Evolutionary conservation across 176 grass and related monocot genomes (phyloP).

Genomic region (Oryza coarctata): DNA sequence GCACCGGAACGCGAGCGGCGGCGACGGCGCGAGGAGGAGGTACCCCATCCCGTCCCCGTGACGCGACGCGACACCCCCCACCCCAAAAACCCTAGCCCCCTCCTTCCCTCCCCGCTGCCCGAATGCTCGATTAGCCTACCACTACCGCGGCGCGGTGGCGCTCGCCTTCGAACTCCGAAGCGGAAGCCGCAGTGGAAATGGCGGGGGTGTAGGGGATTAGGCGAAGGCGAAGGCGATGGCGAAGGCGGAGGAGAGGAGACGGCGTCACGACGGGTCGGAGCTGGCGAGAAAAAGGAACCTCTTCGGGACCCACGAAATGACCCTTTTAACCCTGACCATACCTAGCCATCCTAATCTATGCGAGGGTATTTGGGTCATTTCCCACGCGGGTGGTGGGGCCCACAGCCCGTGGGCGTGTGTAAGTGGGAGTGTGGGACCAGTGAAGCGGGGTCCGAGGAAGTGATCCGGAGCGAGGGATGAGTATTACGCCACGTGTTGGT

Average conservation of each 20-base stretch:
- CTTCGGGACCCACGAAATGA: not conserved
- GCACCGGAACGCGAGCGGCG: constrained; percentile 31
- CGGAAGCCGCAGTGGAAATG: not conserved
- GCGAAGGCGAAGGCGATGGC: not conserved
- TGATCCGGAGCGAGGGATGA: constrained; percentile 20
- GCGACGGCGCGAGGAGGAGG: constrained; percentile 38
- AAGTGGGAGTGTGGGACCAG: no score
- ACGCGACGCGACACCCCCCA: not conserved
- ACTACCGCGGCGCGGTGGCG: not conserved
- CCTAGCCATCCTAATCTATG: no score
- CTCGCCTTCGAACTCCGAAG: not conserved
- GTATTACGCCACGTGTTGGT: not conserved
- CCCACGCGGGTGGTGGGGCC: not conserved
- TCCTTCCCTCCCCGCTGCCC: not conserved
- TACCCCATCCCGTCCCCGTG: constrained; percentile 47
- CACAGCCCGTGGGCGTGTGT: not conserved
- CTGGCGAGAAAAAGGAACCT: not conserved
- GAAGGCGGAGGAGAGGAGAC: not conserved
- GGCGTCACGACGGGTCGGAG: not conserved
- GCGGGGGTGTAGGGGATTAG: not conserved
- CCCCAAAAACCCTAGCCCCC: constrained; percentile 30
- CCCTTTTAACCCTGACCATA: not conserved
- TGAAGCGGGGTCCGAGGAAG: not conserved
- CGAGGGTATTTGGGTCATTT: not conserved
- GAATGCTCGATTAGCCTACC: no score